A percentile compares a stretch with the other conserved stretches of the same genome.
These are phyloP conservation scores for Leccinum solheimii DNA, from an alignment of 1,284 basidiomycete genomes.

Conservation along the genomic window DNA sequence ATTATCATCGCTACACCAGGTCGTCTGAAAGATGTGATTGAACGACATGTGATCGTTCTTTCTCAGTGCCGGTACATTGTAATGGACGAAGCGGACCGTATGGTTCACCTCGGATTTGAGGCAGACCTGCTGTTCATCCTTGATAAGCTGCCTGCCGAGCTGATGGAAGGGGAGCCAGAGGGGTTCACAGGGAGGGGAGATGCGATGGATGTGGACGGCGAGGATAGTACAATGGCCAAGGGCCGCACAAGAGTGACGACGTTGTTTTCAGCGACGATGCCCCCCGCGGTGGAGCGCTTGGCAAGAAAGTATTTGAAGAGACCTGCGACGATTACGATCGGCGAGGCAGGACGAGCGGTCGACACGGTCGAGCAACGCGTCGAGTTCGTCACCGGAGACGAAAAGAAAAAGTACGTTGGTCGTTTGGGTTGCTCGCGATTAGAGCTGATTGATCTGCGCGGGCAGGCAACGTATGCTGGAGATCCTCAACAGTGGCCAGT, in stretches of 20 bases:
- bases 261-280: slow-evolving; percentile 98
- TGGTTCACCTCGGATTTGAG: slow-evolving; percentile 98
- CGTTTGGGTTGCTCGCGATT: not conserved
- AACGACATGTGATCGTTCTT: slow-evolving; percentile 92
- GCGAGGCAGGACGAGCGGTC: slow-evolving; percentile 95
- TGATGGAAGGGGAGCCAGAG: slow-evolving; percentile 79
- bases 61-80: slow-evolving; percentile 97
- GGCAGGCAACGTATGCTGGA: slow-evolving; percentile 79
- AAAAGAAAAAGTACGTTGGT: slow-evolving; percentile 80
- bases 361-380: slow-evolving; percentile 97
- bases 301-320: slow-evolving; percentile 91
- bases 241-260: slow-evolving; percentile 86
- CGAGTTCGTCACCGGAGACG: slow-evolving; percentile 90
- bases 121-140: slow-evolving; percentile 93
- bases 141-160: slow-evolving; percentile 85
- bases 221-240: slow-evolving; percentile 53
- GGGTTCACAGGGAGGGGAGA: slow-evolving; percentile 37
- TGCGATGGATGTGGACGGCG: slow-evolving; percentile 61
- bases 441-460: slow-evolving; percentile 9
- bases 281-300: slow-evolving; percentile 90
- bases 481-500: slow-evolving; percentile 83
- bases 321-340: slow-evolving; percentile 96
- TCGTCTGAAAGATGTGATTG: slow-evolving; percentile 95
- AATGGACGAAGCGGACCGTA: slow-evolving; percentile 99
- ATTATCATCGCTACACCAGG: slow-evolving; percentile 99